Conservation (phyloP, 2,329 filamentous ascomycete genomes). For the Acrocalymma vagum region DNA sequence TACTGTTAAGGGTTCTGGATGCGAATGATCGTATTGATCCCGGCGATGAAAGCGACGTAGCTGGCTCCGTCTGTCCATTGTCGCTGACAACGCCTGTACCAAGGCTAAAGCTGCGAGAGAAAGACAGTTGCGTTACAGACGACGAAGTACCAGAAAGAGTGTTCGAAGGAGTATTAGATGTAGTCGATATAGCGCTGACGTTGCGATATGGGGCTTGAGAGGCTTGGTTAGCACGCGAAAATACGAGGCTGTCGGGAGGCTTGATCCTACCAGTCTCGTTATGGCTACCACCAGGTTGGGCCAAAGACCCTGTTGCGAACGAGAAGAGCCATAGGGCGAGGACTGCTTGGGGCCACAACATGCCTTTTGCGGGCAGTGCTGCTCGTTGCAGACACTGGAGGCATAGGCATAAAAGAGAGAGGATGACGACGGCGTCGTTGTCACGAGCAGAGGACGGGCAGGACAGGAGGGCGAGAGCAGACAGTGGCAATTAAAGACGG, state of each 20-base stretch:
- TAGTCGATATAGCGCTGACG: constrained; percentile 24
- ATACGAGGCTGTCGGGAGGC: constrained; percentile 26
- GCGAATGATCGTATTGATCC: constrained; percentile 5
- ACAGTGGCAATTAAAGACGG: no score
- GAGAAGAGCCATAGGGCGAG: constrained; percentile 24
- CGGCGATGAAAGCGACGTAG: constrained; percentile 7
- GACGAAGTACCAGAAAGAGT: constrained; percentile 6
- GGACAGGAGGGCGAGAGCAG: no score
- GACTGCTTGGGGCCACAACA: constrained; percentile 6
- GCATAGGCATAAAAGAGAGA: constrained; percentile 24
- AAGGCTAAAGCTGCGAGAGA: constrained; percentile 5
- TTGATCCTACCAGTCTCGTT: constrained; percentile 31
- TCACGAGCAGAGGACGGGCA: no score
- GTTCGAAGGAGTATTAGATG: constrained; percentile 14
- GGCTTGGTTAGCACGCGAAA: constrained; percentile 35
- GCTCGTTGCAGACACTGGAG: constrained; percentile 29
- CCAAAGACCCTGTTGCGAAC: constrained; percentile 23
- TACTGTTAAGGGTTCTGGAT: constrained; percentile 7
- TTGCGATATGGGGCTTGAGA: constrained; percentile 39
- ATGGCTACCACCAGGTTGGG: constrained; percentile 29
- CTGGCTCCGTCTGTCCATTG: constrained; percentile 18
- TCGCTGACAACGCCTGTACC: constrained; percentile 10
- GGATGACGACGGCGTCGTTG: constrained; percentile 22
- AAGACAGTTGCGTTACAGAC: background rate
- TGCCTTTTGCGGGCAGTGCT: constrained; percentile 19